Evolutionary conservation across 768 basidiomycete genomes (phyloP), one percentile per base, ranked within the genome.

Genomic region (Kwoniella botswanensis): DNA sequence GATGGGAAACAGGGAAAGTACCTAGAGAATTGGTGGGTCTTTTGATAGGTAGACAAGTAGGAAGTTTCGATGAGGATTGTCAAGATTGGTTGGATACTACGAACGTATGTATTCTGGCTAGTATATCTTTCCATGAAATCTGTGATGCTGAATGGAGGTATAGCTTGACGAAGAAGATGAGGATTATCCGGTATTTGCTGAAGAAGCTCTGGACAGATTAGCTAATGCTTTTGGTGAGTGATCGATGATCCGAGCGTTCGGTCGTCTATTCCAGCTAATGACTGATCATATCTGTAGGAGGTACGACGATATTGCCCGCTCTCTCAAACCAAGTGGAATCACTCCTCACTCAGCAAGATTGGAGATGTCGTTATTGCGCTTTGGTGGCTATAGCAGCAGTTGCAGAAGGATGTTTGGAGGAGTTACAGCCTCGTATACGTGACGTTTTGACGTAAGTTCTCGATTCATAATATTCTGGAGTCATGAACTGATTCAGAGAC

Each of bases 301-400:
- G 93, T 0, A 86, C 89, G 67, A 85, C 88, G 0, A 88, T 94
- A 0, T 85, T 95, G 4, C 93, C 91, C 0, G 88, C 90, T 11
- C 90, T 93, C 5, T 94, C 94, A 84, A 88, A 90, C 81, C 89
- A 89, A 69, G 92, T 93, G 15, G 92, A 92, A 0, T 89, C 89
- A 0, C 92, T 95, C 90, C 86, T 94, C 67, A 88, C 87, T 0
- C 90, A 88, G 66, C 90, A 90, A 70, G 92, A 94, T 82, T 96
- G 94, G 94, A 87, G 92, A 63, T 87, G 89, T 29, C 86, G 93
- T 35, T 93, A 95, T 76, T 93, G 92, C 0, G 93, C 91, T 12
- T 84, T 95, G 26, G 92, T 93, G 88, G 92, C 92, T 0, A 91
- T 96, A 67, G 92, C 92, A 0, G 88, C 90, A 0, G 90, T 94